Evolutionary conservation across 2,329 filamentous ascomycete species (phyloP).

Genomic region (Alternaria rosae): DNA sequence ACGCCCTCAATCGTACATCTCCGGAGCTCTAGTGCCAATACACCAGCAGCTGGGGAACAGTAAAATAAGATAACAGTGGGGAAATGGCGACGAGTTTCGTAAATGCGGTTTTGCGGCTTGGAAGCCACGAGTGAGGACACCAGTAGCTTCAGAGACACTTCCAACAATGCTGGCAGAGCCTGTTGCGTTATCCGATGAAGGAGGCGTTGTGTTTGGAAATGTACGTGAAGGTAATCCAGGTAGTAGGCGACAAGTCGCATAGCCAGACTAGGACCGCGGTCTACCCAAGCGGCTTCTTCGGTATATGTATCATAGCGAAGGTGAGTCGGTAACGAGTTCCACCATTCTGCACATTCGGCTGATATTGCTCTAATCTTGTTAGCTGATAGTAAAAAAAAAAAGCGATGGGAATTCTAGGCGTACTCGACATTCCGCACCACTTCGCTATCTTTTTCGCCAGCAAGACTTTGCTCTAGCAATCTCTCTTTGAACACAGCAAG

Average conservation of each 20-base stretch:
- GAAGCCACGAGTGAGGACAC: constrained; percentile 42
- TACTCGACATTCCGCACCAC: constrained; percentile 42
- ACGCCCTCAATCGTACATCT: constrained; percentile 44
- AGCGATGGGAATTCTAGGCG: constrained; percentile 1
- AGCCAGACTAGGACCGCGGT: constrained; percentile 30
- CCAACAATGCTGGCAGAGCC: constrained; percentile 41
- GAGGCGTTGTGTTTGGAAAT: constrained; percentile 45
- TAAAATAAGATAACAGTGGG: constrained; percentile 46
- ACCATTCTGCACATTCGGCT: constrained; percentile 34
- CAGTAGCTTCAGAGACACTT: constrained; percentile 44
- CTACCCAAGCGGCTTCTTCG: constrained; percentile 41
- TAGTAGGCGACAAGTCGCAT: constrained; percentile 42
- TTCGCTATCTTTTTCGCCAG: constrained; percentile 40
- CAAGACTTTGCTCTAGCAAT: constrained; percentile 42
- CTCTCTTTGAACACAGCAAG: constrained; percentile 42
- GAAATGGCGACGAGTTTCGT: constrained; percentile 42
- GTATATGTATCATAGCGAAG: constrained; percentile 47
- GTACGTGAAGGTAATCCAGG: constrained; percentile 44
- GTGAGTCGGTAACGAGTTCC: constrained; percentile 40
- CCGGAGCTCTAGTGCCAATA: constrained; percentile 45
- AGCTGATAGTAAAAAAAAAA: not conserved
- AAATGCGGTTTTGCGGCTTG: constrained; percentile 41
- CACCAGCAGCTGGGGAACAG: constrained; percentile 46
- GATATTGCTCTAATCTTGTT: constrained; percentile 34
- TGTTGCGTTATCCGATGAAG: constrained; percentile 43